Evolutionary conservation across 805 yeast species (phyloP).

Genomic region (Cyberlindnera euphorbiiphila): DNA sequence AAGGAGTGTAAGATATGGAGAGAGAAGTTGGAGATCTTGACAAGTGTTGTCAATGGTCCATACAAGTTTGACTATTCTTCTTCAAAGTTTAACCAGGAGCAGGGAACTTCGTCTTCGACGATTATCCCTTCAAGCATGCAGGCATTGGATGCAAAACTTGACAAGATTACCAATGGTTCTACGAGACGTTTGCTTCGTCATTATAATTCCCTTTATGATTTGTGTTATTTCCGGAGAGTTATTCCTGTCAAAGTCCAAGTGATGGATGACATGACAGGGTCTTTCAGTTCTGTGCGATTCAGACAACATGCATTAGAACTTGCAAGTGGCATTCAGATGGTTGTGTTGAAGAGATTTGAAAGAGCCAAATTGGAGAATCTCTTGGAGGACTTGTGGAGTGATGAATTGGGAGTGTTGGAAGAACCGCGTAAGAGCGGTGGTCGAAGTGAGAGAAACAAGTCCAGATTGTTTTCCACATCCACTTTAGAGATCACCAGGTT

Average conservation of each 20-base stretch:
- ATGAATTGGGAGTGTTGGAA: conserved; percentile 22
- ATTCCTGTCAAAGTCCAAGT: conserved; percentile 22
- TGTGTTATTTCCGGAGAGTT: conserved; percentile 27
- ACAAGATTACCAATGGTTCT: conserved; percentile 9
- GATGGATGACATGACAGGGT: conserved; percentile 4
- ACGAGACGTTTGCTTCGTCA: conserved; percentile 4
- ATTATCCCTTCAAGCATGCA: conserved; percentile 20
- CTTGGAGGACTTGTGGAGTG: conserved; percentile 33
- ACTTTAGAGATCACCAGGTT: conserved; percentile 1
- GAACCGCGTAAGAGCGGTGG: too few relatives aligned
- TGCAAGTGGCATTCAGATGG: conserved; percentile 5
- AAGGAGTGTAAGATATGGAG: conserved; percentile 42
- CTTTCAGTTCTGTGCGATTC: conserved; percentile 11
- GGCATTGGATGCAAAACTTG: conserved; percentile 24
- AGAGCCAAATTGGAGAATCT: conserved; percentile 27
- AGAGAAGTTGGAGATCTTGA: conserved; percentile 30
- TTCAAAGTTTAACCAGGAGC: conserved; percentile 23
- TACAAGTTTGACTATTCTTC: conserved; percentile 30
- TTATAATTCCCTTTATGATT: conserved; percentile 12
- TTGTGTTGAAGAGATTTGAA: conserved; percentile 19
- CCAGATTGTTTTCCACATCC: background rate
- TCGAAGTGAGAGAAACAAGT: too few relatives aligned
- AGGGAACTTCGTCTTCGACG: conserved; percentile 21
- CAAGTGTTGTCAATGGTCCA: conserved; percentile 32
- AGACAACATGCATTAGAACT: conserved; percentile 4